Conservation (phyloP, 2,329 filamentous ascomycete genomes). For the Phaeosphaeria sp. region DNA sequence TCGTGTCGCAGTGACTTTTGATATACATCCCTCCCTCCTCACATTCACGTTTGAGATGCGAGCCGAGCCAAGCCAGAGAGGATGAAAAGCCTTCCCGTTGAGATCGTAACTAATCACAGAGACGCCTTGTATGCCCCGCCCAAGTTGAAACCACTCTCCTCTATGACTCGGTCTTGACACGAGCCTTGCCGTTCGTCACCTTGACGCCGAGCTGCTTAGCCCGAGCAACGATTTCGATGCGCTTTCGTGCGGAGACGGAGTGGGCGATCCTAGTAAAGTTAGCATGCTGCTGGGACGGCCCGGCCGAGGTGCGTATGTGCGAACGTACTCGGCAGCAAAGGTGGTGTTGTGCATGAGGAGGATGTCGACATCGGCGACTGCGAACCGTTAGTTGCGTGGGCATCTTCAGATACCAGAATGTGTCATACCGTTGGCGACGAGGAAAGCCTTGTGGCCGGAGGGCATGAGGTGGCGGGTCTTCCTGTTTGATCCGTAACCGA, state of each 20-base stretch:
- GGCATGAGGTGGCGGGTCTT: conserved; percentile 99
- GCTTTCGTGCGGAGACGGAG: conserved; percentile 97
- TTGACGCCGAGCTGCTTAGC: conserved; percentile 99
- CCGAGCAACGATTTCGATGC: conserved; percentile 95
- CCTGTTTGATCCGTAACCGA: conserved; percentile 99
- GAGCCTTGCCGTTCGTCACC: conserved; percentile 99
- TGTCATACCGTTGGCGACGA: conserved; percentile 81
- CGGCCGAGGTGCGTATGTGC: neutral
- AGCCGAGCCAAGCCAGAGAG: conserved; percentile 23
- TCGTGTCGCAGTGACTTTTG: conserved; percentile 34
- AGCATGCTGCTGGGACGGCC: conserved; percentile 5
- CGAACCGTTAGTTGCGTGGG: conserved; percentile 23
- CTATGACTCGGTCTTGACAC: conserved; percentile 91
- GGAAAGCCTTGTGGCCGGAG: conserved; percentile 99
- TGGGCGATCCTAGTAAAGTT: conserved; percentile 79
- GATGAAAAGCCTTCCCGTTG: conserved; percentile 44
- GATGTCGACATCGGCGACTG: conserved; percentile 86
- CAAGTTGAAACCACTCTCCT: conserved; percentile 36
- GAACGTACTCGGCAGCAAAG: conserved; percentile 92
- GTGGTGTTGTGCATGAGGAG: conserved; percentile 99
- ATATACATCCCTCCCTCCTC: conserved; percentile 37
- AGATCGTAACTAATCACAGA: conserved; percentile 47
- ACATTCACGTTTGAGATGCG: conserved; percentile 21
- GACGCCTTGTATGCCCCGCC: conserved; percentile 47
- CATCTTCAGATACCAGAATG: neutral